Percentiles rank a stretch among this genome's conserved stretches.
phyloP scores from a whole-genome alignment of 2,329 filamentous ascomycete species.

The Trichoderma sp. region DNA sequence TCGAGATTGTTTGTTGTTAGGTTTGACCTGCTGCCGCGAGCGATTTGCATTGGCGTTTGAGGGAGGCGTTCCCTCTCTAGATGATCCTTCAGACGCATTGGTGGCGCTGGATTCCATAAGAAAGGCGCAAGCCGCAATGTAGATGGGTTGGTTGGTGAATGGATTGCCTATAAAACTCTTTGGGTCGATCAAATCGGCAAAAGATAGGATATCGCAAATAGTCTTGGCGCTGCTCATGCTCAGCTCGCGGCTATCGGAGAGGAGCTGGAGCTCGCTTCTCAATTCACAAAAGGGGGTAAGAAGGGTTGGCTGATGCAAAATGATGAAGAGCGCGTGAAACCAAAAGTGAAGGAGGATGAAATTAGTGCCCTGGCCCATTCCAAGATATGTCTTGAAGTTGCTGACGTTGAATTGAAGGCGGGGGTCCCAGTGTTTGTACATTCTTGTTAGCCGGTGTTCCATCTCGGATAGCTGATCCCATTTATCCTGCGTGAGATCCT shows the following conservation, averaged over 20 bases:
- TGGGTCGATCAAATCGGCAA: constrained; percentile 82
- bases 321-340: constrained; percentile 85
- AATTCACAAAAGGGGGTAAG: constrained; percentile 72
- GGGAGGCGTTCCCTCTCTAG: constrained; percentile 58
- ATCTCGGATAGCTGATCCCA: constrained; percentile 73
- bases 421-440: constrained; percentile 73
- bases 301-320: constrained; percentile 82
- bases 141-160: constrained; percentile 88
- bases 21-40: constrained; percentile 27
- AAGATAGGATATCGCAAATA: constrained; percentile 84
- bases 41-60: constrained; percentile 6
- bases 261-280: constrained; percentile 67
- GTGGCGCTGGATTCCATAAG: constrained; percentile 75
- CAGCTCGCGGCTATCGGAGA: constrained; percentile 77
- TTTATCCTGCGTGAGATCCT: constrained; percentile 75
- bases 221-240: constrained; percentile 92
- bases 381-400: constrained; percentile 85
- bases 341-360: constrained; percentile 87
- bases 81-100: constrained; percentile 66
- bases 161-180: constrained; percentile 87
- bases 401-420: constrained; percentile 80
- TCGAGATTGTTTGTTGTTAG: constrained; percentile 53
- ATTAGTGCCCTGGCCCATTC: constrained; percentile 78
- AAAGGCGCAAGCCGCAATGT: constrained; percentile 88
- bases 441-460: constrained; percentile 75